Evolutionary conservation across 768 basidiomycete species (phyloP).

Genomic region (Tylopilus vinaceipallidus): DNA sequence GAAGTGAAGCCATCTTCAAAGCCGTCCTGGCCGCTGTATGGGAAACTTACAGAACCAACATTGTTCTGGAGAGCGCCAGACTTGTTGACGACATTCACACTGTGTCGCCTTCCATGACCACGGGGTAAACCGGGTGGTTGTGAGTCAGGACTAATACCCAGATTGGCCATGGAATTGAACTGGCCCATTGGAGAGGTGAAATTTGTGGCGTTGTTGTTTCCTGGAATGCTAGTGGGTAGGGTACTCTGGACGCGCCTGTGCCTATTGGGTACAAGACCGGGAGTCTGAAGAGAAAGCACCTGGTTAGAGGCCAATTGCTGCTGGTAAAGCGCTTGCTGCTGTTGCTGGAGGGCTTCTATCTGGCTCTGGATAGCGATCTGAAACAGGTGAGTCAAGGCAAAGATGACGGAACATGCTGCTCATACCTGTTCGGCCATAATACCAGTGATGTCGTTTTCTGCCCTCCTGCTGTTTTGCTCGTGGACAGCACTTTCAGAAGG

Average conservation of each 20-base stretch:
- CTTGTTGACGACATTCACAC: conserved; percentile 90
- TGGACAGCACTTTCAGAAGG: conserved; percentile 24
- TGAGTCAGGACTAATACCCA: conserved; percentile 60
- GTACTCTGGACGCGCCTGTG: conserved; percentile 90
- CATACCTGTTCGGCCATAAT: conserved; percentile 95
- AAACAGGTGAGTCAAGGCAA: conserved; percentile 9
- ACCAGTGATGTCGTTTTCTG: conserved; percentile 74
- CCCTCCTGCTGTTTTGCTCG: conserved; percentile 51
- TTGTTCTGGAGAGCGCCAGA: conserved; percentile 42
- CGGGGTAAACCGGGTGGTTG: conserved; percentile 68
- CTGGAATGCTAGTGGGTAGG: conserved; percentile 56
- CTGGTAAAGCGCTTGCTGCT: conserved; percentile 87
- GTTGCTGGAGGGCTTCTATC: conserved; percentile 86
- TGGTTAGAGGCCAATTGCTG: conserved; percentile 88
- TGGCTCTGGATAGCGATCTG: conserved; percentile 89
- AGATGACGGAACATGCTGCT: neutral
- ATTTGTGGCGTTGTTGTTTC: conserved; percentile 37
- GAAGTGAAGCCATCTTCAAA: conserved; percentile 82
- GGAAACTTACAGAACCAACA: conserved; percentile 49
- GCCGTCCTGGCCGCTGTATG: conserved; percentile 54
- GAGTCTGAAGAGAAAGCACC: conserved; percentile 75
- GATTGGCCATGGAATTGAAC: conserved; percentile 52
- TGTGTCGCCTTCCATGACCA: conserved; percentile 86
- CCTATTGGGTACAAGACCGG: conserved; percentile 67
- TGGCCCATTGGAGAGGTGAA: conserved; percentile 54